Evolutionary conservation across 306 rosid genomes (phyloP).

Genomic region (Casuarina cunninghamiana): DNA sequence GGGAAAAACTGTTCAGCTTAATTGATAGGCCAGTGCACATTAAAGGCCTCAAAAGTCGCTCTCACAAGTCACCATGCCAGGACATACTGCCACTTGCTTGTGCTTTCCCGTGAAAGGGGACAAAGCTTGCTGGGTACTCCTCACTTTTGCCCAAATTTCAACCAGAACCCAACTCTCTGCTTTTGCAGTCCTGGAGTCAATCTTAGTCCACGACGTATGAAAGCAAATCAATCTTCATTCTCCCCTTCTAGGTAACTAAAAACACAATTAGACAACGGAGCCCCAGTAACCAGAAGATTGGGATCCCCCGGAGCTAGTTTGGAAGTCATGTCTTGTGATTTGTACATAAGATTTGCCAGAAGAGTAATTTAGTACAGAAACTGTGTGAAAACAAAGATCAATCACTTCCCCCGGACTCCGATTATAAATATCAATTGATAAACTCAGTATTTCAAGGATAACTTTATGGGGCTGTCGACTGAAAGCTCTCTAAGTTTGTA

Average conservation of each 20-base stretch:
- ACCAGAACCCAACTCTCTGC: not conserved
- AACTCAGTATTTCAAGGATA: too few relatives aligned
- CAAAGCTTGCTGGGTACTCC: not conserved
- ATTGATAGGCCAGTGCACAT: not conserved
- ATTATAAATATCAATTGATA: too few relatives aligned
- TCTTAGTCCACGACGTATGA: not conserved
- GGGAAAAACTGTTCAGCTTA: not conserved
- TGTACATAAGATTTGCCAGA: too few relatives aligned
- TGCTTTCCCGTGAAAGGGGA: constrained; percentile 1
- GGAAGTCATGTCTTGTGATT: too few relatives aligned
- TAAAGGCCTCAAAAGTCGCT: not conserved
- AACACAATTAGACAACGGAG: too few relatives aligned
- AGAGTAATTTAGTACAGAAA: too few relatives aligned
- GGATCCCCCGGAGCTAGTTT: too few relatives aligned
- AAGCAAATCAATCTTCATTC: not conserved
- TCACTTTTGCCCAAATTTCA: not conserved
- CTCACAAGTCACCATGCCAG: not conserved
- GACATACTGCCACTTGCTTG: not conserved
- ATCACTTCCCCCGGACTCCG: too few relatives aligned
- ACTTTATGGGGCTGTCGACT: too few relatives aligned
- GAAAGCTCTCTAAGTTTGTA: too few relatives aligned
- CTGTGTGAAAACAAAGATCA: too few relatives aligned
- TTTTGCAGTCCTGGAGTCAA: not conserved
- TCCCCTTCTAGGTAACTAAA: not conserved
- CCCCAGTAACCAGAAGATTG: too few relatives aligned